Evolutionary conservation across 805 yeast genomes (phyloP).

Genomic region (Debaryomyces tyrocola): DNA sequence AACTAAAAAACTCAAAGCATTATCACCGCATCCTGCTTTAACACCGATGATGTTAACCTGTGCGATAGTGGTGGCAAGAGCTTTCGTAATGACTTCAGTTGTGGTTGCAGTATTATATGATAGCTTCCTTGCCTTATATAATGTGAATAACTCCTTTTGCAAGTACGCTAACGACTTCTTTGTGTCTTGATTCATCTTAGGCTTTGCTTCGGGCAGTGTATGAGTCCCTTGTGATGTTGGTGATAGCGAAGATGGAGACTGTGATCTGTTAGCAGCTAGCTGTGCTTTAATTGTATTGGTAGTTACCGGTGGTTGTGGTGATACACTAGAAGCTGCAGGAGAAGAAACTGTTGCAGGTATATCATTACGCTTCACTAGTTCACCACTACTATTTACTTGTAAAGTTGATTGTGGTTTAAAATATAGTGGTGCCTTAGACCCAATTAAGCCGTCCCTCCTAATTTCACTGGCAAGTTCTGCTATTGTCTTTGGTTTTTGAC

Average conservation of each 20-base stretch:
- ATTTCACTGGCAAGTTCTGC: slow-evolving; percentile 45
- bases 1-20: slow-evolving; percentile 73
- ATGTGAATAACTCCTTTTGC: slow-evolving; percentile 80
- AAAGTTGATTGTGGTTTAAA: slow-evolving; percentile 26
- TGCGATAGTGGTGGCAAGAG: slow-evolving; percentile 89
- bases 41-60: slow-evolving; percentile 88
- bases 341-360: slow-evolving; percentile 8
- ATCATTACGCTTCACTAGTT: slow-evolving; percentile 5
- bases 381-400: slow-evolving; percentile 9
- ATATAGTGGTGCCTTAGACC: slow-evolving; percentile 32
- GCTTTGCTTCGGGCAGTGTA: slow-evolving; percentile 3
- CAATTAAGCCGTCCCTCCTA: slow-evolving; percentile 29
- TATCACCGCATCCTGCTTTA: slow-evolving; percentile 75
- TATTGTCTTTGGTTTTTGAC: slow-evolving; percentile 38
- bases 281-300: slow-evolving; percentile 41
- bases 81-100: slow-evolving; percentile 82
- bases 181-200: slow-evolving; percentile 53
- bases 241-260: slow-evolving; percentile 15
- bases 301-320: background rate
- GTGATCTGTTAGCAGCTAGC: slow-evolving; percentile 46
- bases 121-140: slow-evolving; percentile 71
- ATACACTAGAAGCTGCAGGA: slow-evolving; percentile 4
- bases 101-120: slow-evolving; percentile 79
- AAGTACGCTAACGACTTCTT: slow-evolving; percentile 76
- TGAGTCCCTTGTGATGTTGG: slow-evolving; percentile 16